These are phyloP conservation scores for Pseudocercospora cruenta DNA, from an alignment of 2,329 filamentous ascomycete genomes.

Conservation along the genomic window DNA sequence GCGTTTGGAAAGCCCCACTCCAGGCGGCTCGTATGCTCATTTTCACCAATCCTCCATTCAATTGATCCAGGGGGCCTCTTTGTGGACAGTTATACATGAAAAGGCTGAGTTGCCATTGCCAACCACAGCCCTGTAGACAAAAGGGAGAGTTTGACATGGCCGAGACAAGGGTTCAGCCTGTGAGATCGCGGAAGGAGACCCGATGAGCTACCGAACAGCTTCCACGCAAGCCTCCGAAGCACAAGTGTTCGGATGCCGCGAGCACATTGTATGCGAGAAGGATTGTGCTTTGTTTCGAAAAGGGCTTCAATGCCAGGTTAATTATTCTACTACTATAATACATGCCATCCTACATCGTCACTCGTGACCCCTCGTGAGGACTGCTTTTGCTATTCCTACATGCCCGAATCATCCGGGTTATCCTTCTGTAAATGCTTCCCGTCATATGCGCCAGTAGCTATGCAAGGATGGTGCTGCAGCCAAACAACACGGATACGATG, in stretches of 20 bases:
- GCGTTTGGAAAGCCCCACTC: slow-evolving; percentile 2
- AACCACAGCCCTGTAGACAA: neutral
- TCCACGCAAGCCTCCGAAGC: slow-evolving; percentile 1
- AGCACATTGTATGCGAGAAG: neutral
- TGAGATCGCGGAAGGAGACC: neutral
- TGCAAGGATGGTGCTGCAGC: neutral
- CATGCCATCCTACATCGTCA: neutral
- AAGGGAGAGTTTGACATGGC: slow-evolving; percentile 2
- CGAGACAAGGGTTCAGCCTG: neutral
- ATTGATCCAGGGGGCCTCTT: neutral
- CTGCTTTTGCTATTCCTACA: neutral
- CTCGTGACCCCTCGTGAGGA: neutral
- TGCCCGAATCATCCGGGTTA: neutral
- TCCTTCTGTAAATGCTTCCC: neutral
- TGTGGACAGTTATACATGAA: neutral
- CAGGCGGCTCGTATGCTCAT: neutral
- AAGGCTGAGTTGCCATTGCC: neutral
- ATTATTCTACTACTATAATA: neutral
- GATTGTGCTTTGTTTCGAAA: neutral
- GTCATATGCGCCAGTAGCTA: neutral
- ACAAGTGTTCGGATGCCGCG: neutral
- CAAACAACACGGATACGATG: neutral
- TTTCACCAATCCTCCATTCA: neutral
- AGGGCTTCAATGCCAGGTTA: neutral
- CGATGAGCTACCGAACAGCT: slow-evolving; percentile 1